Conservation (phyloP, 2,329 filamentous ascomycete genomes). For the Colletotrichum tabaci region DNA sequence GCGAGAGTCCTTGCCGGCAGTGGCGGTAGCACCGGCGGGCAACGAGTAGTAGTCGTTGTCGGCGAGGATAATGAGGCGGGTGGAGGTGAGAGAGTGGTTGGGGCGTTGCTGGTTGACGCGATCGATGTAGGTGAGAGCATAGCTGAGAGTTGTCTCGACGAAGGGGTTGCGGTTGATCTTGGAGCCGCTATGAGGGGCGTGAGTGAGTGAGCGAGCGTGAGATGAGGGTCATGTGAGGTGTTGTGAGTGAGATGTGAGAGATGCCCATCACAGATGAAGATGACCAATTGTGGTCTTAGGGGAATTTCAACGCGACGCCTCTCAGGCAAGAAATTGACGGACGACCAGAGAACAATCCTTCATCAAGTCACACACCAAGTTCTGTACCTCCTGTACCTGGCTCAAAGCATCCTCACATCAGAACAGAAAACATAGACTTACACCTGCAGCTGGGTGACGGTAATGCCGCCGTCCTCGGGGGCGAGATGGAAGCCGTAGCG, state of each 20-base stretch:
- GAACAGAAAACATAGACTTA: constrained; percentile 64
- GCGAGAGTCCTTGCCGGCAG: constrained; percentile 57
- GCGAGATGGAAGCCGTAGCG: constrained; percentile 83
- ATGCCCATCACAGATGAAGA: neutral
- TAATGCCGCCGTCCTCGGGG: constrained; percentile 82
- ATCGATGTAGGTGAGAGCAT: constrained; percentile 86
- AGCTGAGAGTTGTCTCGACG: constrained; percentile 91
- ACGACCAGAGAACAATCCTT: constrained; percentile 1
- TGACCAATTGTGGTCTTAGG: neutral
- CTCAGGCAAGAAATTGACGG: neutral
- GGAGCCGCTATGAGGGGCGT: constrained; percentile 31
- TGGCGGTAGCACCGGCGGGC: constrained; percentile 53
- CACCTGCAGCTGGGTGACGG: constrained; percentile 84
- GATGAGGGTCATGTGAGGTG: constrained; percentile 3
- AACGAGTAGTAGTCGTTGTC: constrained; percentile 97
- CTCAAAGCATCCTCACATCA: constrained; percentile 1
- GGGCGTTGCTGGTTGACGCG: constrained; percentile 55
- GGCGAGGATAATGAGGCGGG: constrained; percentile 88
- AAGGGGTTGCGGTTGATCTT: constrained; percentile 77
- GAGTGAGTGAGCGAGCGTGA: constrained; percentile 7
- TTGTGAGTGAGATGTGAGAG: neutral
- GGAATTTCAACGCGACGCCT: neutral
- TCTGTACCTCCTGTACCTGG: neutral
- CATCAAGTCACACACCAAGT: neutral
- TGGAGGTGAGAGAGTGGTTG: constrained; percentile 71